Evolutionary conservation across 106 monocot genomes (phyloP), one percentile per base, ranked within the genome.

Genomic region (Posidonia australis): DNA sequence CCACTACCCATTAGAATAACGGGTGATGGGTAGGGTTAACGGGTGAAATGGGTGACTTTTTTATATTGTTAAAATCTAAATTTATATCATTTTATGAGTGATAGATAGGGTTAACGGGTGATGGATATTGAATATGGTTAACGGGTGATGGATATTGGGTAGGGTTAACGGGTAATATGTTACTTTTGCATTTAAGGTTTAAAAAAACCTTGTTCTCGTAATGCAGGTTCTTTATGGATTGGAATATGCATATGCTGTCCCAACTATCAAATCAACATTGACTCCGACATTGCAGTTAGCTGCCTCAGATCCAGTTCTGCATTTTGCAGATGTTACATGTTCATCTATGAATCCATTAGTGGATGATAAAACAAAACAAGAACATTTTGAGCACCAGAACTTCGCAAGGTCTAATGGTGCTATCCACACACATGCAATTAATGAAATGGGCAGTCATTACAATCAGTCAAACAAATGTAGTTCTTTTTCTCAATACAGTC

Each of bases 171-270:
- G n/a, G n/a, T n/a, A n/a, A n/a, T n/a, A 36, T 36, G 36, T 36
- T 36, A 36, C 7, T 36, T 36, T 36, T 36, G 2, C 36, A 36
- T 36, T 36, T 36, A 4, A 13, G n/a, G 5, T 49, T 49, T 49
- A 16, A 13, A 0, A n/a, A 49, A 4, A 49, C 62, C 17, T 43
- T 21, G 19, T 9, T 62, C 19, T 26, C 19, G 61, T 52, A 69
- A 20, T 75, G 21, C 74, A 98, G 96, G 85, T 98, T 19, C 80
- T 98, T 45, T 91, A 74, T 98, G 96, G 90, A 56, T 71, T 98
- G 72, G 96, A 91, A 65, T 98, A 85, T 79, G 82, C 82, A 66
- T 78, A 91, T 87, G 90, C 83, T 20, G 10, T 98, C 68, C 46
- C 77, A 25, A 54, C 74, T 59, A 74, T 98, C 48, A 82, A 79